Percentiles rank a stretch among this genome's conserved stretches.
These are phyloP conservation scores for Aphanomyces astaci DNA, from an alignment of 352 stramenopile species.

Conservation along the genomic window DNA sequence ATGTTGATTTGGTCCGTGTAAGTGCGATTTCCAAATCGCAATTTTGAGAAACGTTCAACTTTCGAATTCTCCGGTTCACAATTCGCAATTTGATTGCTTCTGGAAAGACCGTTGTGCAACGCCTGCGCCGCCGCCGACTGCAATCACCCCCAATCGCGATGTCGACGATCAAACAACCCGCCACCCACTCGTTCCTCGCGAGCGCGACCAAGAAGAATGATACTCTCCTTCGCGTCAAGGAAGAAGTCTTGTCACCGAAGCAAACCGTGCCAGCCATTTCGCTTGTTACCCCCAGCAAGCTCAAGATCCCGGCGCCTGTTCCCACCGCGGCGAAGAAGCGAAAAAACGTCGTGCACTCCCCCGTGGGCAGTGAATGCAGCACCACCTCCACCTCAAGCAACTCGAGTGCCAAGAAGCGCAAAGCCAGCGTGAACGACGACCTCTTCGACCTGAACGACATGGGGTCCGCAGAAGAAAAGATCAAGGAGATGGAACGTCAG, in stretches of 20 bases:
- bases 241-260: slow-evolving; percentile 19
- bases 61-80: slow-evolving; percentile 20
- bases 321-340: slow-evolving; percentile 11
- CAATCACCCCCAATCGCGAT: neutral
- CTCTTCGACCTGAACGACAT: slow-evolving; percentile 21
- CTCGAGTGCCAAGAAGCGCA: slow-evolving; percentile 11
- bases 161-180: slow-evolving; percentile 14
- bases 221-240: slow-evolving; percentile 16
- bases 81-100: slow-evolving; percentile 22
- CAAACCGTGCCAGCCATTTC: neutral
- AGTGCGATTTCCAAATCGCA: slow-evolving; percentile 11
- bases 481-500: slow-evolving; percentile 77
- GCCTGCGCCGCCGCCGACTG: no score
- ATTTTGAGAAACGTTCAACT: neutral
- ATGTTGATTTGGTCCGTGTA: no score
- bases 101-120: no score
- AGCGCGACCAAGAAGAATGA: slow-evolving; percentile 16
- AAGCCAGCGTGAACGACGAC: slow-evolving; percentile 12
- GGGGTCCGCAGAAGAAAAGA: slow-evolving; percentile 43
- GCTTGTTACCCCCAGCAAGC: neutral
- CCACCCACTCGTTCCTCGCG: neutral
- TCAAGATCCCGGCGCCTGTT: slow-evolving; percentile 6
- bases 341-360: slow-evolving; percentile 12
- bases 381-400: neutral
- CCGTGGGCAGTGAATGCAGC: slow-evolving; percentile 20